These are phyloP conservation scores for Hylodesmum podocarpum DNA, from an alignment of 306 rosid species.

Conservation along the genomic window DNA sequence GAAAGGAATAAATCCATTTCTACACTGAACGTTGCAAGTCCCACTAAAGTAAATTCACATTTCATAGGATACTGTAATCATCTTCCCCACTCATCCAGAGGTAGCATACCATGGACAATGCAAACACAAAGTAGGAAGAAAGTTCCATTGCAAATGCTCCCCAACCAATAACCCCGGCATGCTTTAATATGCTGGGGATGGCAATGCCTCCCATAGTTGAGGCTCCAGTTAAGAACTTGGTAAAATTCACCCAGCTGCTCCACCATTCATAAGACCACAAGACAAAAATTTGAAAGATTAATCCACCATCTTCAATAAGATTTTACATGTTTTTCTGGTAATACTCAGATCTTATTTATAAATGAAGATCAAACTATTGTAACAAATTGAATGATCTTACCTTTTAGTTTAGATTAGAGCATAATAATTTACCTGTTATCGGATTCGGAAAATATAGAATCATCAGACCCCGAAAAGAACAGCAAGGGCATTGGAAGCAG, in stretches of 20 bases:
- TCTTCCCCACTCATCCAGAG: slow-evolving; percentile 46
- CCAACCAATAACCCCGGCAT: slow-evolving; percentile 83
- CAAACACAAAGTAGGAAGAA: slow-evolving; percentile 69
- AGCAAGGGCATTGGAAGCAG: slow-evolving; percentile 88
- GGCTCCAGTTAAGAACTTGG: slow-evolving; percentile 83
- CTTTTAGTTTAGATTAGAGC: slow-evolving; percentile 3
- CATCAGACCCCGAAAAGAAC: slow-evolving; percentile 72
- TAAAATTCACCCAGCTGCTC: slow-evolving; percentile 81
- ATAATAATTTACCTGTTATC: slow-evolving; percentile 42
- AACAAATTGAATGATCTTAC: background rate
- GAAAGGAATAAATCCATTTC: slow-evolving; percentile 19
- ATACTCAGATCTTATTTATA: background rate
- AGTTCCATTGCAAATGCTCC: slow-evolving; percentile 87
- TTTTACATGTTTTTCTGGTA: background rate
- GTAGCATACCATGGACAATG: slow-evolving; percentile 64
- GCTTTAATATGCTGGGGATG: slow-evolving; percentile 75
- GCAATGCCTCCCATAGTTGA: slow-evolving; percentile 84
- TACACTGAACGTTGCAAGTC: slow-evolving; percentile 32
- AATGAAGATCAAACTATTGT: background rate
- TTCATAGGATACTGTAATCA: slow-evolving; percentile 55
- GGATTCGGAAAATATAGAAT: slow-evolving; percentile 55
- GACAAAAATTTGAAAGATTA: slow-evolving; percentile 16
- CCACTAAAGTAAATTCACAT: background rate
- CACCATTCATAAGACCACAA: slow-evolving; percentile 21
- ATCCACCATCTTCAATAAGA: background rate